Evolutionary conservation across 345 rosid species (phyloP), one percentile per base, ranked within the genome.

Genomic region (Sonneratia caseolaris): DNA sequence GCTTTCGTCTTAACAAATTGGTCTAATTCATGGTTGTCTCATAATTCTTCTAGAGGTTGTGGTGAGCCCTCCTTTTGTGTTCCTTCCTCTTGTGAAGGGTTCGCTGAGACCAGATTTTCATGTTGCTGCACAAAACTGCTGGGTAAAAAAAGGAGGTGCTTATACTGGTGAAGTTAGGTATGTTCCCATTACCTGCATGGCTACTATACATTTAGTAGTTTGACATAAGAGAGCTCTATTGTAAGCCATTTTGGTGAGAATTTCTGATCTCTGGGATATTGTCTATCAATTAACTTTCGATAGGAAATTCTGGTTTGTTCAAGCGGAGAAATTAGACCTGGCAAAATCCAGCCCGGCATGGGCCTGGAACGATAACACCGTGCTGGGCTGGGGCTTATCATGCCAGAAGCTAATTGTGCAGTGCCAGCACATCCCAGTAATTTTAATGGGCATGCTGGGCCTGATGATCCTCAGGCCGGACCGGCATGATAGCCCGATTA

Each of bases 121-220:
- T 74, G 96, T 91, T 55, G 95, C 96, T 16, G 98, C 97, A 0
- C 98, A 93, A 73, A 93, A 93, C 82, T 93, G 97, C 70, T 93
- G 97, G 98, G 92, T 93, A 51, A 86, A 85, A 78, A 93, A 93
- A 68, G 98, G 98, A 48, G 98, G 97, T 78, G 98, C 98, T 70
- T 93, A 75, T 89, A 93, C 98, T 0, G 98, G 98, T 55, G 98
- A 93, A 74, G 84, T 93, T 70, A 91, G 97, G 98, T 91, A 77
- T 27, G 72, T 16, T n/a, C 35, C 5, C 12, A 22, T 21, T 49
- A 36, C 35, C 40, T 13, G 35, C 35, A 19, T 37, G 9, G 15
- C 48, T 42, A 3, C 45, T 42, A 42, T 9, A 47, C n/a, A 7
- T 24, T 32, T 27, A 47, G 36, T n/a, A 68, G 51, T 43, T 66